Percentiles rank a stretch among this genome's conserved stretches.
phyloP scores from a whole-genome alignment of 108 stramenopile species.

The Cyclotella kingstonii region DNA sequence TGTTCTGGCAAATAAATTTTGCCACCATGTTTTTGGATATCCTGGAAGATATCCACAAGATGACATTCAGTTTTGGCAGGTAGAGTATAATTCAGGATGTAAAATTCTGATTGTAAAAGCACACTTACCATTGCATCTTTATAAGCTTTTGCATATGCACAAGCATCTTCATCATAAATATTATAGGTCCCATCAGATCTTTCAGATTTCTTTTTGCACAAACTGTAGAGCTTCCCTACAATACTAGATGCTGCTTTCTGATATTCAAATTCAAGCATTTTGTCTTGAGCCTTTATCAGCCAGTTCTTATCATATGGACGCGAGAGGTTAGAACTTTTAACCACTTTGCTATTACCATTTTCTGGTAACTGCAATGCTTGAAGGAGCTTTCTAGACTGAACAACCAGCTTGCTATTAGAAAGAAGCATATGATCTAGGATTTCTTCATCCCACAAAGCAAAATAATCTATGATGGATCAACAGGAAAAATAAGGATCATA shows the following conservation, averaged over 20 bases:
- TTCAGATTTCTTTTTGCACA: constrained; percentile 14
- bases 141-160: constrained; percentile 36
- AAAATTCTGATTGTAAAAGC: neutral
- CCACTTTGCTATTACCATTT: neutral
- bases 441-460: constrained; percentile 29
- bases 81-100: neutral
- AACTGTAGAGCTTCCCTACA: constrained; percentile 24
- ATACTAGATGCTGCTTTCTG: neutral
- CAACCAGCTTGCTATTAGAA: neutral
- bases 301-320: constrained; percentile 9
- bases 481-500: neutral
- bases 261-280: constrained; percentile 25
- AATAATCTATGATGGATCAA: constrained; percentile 14
- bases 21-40: constrained; percentile 38
- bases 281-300: constrained; percentile 26
- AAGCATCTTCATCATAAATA: constrained; percentile 31
- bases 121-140: constrained; percentile 29
- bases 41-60: no score
- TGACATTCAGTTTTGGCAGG: neutral
- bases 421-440: constrained; percentile 12
- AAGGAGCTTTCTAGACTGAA: constrained; percentile 14
- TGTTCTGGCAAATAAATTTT: constrained; percentile 24
- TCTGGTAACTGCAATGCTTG: constrained; percentile 9
- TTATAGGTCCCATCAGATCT: constrained; percentile 5
- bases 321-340: constrained; percentile 10